Base-by-base conservation (phyloP, 345 rosid species). In the Populus nigra region DNA sequence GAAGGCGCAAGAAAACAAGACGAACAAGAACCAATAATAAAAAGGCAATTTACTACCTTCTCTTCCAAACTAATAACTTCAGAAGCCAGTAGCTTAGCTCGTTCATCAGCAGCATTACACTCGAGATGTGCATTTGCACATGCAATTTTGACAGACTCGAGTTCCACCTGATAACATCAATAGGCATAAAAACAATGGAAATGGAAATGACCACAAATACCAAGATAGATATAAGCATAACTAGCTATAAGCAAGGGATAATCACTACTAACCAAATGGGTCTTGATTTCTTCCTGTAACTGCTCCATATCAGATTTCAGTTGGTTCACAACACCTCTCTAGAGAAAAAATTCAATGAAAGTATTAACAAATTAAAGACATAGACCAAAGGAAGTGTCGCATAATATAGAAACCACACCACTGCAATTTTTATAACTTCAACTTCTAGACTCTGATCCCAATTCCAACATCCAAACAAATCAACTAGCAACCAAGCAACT, bases 31-130 rank as follows among this genome's bases (percentile, higher is more conserved):
- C 41, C 35, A 17, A 57, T 77, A n/a, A 69, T 65, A 10, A 36
- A 35, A 25, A 71, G 45, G n/a, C 49, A 74, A 61, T 23, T 12
- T 27, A 59, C 35, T 88, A 96, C 99, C 98, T 96, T 96, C 87
- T 96, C 99, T 88, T 96, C 99, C 87, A 96, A 90, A 76, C 94
- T 90, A 59, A 96, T 94, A 77, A 94, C 99, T 88, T 96, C 99
- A 69, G 98, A 88, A 80, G 99, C 98, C 85, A 94, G 84, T 81
- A 96, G 86, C 61, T 89, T 92, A 50, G 97, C 92, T 29, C 98
- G 92, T 81, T 92, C 98, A 85, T 96, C 97, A 77, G 97, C 93
- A 65, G 97, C 99, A 81, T 73, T 87, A 76, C 97, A 92, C 80
- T 96, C 97, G 49, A 96, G 89, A 74, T 79, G 93, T 57, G 89